Conservation (phyloP, 352 stramenopile species). For the Globisporangium solare region DNA sequence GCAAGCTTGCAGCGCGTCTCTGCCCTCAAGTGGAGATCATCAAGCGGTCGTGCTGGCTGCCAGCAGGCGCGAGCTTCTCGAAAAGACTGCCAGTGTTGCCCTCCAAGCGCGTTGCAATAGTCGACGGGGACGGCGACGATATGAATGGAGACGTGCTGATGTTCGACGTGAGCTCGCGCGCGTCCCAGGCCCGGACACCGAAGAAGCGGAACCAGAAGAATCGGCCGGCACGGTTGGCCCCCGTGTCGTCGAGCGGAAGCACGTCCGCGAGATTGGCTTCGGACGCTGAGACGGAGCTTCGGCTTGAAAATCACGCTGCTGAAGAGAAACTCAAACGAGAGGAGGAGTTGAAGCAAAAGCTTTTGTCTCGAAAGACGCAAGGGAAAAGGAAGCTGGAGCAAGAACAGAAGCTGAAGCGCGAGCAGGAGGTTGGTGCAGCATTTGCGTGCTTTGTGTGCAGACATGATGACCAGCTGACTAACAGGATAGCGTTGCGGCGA, state of each 20-base stretch:
- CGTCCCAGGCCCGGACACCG: constrained; percentile 21
- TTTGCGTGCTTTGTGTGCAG: constrained; percentile 3
- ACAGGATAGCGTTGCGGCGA: background rate
- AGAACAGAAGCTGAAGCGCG: constrained; percentile 28
- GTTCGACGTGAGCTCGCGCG: constrained; percentile 12
- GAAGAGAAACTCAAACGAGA: constrained; percentile 29
- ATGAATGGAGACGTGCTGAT: constrained; percentile 3
- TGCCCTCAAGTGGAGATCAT: constrained; percentile 10
- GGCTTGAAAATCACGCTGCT: constrained; percentile 7
- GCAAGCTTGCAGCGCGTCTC: background rate
- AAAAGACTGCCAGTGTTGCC: constrained; percentile 37
- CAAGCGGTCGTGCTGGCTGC: constrained; percentile 74
- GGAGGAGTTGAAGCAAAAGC: constrained; percentile 45
- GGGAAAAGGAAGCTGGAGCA: constrained; percentile 33
- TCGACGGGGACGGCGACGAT: constrained; percentile 5
- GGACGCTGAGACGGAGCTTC: constrained; percentile 8
- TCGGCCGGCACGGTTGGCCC: constrained; percentile 33
- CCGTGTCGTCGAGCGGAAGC: constrained; percentile 15
- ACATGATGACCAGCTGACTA: too few relatives aligned
- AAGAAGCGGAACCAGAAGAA: constrained; percentile 47
- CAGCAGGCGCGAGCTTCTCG: constrained; percentile 40
- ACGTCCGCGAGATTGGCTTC: background rate
- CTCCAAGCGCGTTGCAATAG: constrained; percentile 9
- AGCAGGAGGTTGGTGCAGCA: constrained; percentile 27
- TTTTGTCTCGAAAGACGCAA: constrained; percentile 27